A percentile compares a stretch with the other conserved stretches of the same genome.
Conservation (phyloP, 1,284 basidiomycete species). For the Vanrija humicola region DNA sequence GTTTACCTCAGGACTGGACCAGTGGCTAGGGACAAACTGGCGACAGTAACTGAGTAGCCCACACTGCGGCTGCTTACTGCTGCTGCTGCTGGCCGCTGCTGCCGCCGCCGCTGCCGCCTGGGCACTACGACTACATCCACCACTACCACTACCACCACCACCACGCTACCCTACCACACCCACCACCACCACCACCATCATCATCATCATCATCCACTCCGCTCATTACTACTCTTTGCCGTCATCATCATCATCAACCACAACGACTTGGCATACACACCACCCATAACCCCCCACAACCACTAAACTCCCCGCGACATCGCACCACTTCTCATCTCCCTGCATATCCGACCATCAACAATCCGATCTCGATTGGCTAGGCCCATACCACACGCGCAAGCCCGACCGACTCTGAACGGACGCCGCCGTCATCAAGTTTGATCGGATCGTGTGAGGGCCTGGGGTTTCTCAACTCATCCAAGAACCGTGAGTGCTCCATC, state of each 20-base stretch:
- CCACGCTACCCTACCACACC: no score
- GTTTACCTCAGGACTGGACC: neutral
- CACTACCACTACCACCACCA: no score
- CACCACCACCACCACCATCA: no score
- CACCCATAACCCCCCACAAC: neutral
- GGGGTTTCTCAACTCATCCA: neutral
- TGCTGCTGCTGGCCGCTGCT: no score
- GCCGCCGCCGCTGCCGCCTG: no score
- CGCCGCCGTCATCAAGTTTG: neutral
- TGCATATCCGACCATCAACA: neutral
- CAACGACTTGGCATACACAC: neutral
- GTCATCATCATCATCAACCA: neutral
- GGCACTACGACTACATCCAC: no score
- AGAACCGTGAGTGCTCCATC: no score
- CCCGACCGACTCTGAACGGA: neutral
- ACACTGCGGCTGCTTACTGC: no score
- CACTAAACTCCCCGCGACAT: neutral
- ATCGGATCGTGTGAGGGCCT: conserved; percentile 4
- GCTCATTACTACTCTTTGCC: neutral
- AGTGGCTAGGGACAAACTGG: no score
- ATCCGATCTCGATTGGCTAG: neutral
- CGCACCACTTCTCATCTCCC: neutral
- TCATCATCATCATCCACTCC: neutral
- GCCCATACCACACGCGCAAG: neutral
- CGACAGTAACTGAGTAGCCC: no score